Conservation (phyloP, 257 asterid species). For the Solanum tarapatanum region DNA sequence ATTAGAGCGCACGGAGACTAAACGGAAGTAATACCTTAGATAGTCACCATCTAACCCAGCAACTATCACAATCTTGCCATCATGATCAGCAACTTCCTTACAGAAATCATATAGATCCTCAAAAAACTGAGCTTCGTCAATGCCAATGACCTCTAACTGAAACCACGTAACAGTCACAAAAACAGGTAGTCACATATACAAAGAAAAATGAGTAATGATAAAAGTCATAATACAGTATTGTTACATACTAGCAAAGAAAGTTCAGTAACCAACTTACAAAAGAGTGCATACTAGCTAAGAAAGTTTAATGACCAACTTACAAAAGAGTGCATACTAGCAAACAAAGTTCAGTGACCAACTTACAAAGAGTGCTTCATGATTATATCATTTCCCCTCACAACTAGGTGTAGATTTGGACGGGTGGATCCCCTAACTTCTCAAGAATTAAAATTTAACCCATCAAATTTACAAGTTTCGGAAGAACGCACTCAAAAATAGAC, state of each 20-base stretch:
- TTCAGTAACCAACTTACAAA: background rate
- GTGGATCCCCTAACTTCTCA: background rate
- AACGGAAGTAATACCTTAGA: constrained; percentile 37
- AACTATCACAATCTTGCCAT: constrained; percentile 76
- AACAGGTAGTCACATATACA: background rate
- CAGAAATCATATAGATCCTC: constrained; percentile 86
- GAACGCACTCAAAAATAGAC: background rate
- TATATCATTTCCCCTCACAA: background rate
- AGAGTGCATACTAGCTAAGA: background rate
- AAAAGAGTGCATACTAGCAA: background rate
- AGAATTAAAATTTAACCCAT: background rate
- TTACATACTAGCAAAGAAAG: background rate
- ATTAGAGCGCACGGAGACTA: background rate
- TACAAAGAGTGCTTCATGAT: background rate
- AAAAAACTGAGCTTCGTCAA: constrained; percentile 93
- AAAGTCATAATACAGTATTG: background rate
- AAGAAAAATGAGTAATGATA: background rate
- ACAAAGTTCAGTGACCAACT: background rate
- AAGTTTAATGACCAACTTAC: background rate
- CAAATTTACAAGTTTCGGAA: background rate
- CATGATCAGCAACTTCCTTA: constrained; percentile 77
- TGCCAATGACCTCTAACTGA: constrained; percentile 78
- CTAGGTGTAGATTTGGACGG: background rate
- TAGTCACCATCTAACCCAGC: constrained; percentile 99
- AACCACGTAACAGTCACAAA: background rate